These are phyloP conservation scores for Venturia aucupariae DNA, from an alignment of 2,329 filamentous ascomycete species.

Conservation along the genomic window DNA sequence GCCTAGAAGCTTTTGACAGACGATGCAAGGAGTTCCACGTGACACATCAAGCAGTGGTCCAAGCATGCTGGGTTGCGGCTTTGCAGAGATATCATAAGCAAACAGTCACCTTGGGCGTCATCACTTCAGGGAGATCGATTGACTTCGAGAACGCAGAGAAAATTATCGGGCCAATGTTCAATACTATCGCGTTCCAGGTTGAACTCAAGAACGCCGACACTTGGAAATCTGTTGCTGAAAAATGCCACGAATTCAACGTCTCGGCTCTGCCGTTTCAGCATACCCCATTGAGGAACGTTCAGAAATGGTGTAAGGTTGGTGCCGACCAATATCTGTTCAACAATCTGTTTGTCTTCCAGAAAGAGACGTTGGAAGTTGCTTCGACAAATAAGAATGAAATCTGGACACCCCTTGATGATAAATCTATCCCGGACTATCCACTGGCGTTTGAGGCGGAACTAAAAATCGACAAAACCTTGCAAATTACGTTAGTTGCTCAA, in stretches of 20 bases:
- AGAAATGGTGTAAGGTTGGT: constrained; percentile 45
- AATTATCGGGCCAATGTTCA: constrained; percentile 78
- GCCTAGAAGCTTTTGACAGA: constrained; percentile 37
- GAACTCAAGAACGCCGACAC: constrained; percentile 35
- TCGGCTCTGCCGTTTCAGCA: constrained; percentile 64
- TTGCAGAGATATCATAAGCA: constrained; percentile 44
- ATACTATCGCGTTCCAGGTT: constrained; percentile 68
- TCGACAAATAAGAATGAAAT: neutral
- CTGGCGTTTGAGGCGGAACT: constrained; percentile 67
- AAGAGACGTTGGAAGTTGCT: constrained; percentile 18
- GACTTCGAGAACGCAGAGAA: constrained; percentile 55
- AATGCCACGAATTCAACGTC: constrained; percentile 64
- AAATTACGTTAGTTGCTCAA: constrained; percentile 52
- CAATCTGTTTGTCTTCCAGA: constrained; percentile 73
- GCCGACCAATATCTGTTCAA: constrained; percentile 50
- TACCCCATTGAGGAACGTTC: constrained; percentile 66
- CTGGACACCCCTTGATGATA: constrained; percentile 27
- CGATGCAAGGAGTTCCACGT: constrained; percentile 54
- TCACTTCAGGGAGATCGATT: constrained; percentile 70
- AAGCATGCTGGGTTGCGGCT: constrained; percentile 59
- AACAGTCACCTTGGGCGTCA: constrained; percentile 56
- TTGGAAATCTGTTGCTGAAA: constrained; percentile 51
- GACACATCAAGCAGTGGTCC: constrained; percentile 69
- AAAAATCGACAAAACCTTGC: constrained; percentile 36
- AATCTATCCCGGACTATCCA: constrained; percentile 54